Evolutionary conservation across 106 monocot genomes (phyloP).

Genomic region (Posidonia australis): DNA sequence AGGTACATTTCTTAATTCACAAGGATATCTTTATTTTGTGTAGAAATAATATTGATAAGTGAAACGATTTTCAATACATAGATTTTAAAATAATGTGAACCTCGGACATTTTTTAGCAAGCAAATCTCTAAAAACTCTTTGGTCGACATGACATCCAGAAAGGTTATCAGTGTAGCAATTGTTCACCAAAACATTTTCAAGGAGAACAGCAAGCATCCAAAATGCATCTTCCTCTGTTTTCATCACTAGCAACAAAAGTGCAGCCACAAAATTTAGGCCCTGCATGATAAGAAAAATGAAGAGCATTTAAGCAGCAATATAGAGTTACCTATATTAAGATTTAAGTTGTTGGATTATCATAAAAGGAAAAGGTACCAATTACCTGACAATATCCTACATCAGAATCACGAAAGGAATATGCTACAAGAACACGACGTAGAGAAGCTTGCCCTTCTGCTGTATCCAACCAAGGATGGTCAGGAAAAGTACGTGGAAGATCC

Average conservation of each 20-base stretch:
- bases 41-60: not conserved
- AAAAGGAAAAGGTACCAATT: not conserved
- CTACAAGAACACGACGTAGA: conserved; percentile 88
- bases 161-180: conserved; percentile 94
- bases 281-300: conserved; percentile 15
- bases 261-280: conserved; percentile 95
- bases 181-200: conserved; percentile 89
- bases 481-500: conserved; percentile 97
- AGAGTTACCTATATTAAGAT: not conserved
- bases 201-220: conserved; percentile 92
- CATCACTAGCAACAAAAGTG: conserved; percentile 80
- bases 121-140: conserved; percentile 90
- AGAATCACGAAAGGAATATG: conserved; percentile 89
- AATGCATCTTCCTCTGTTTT: conserved; percentile 93
- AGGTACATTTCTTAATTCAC: not conserved
- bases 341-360: not conserved
- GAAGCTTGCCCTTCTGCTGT: conserved; percentile 80
- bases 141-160: conserved; percentile 95
- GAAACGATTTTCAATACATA: too few relatives aligned
- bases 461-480: conserved; percentile 86
- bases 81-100: too few relatives aligned
- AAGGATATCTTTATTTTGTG: not conserved
- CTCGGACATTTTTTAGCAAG: conserved; percentile 93
- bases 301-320: not conserved
- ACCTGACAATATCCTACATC: conserved; percentile 98